Conservation (phyloP, 2,329 filamentous ascomycete genomes). For the Sporothrix pallida region DNA sequence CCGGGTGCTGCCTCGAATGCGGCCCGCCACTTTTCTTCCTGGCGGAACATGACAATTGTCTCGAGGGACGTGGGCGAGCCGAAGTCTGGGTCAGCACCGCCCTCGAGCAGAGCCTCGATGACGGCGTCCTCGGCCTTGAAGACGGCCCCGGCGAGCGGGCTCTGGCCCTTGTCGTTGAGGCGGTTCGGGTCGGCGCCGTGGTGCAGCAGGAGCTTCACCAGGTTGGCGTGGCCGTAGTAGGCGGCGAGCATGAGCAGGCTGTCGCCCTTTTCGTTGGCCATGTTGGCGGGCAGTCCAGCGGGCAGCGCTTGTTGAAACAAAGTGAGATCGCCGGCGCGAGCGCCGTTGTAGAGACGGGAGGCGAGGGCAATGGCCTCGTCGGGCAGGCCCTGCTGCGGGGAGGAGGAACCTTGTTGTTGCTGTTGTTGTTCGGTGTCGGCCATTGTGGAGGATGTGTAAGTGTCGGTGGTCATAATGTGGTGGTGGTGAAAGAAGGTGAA, state of each 20-base stretch:
- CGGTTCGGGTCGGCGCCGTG: conserved; percentile 70
- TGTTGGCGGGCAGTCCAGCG: conserved; percentile 69
- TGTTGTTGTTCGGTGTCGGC: conserved; percentile 13
- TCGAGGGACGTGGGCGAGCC: conserved; percentile 57
- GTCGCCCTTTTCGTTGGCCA: conserved; percentile 76
- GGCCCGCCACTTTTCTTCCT: conserved; percentile 56
- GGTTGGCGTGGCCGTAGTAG: conserved; percentile 68
- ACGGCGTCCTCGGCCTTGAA: conserved; percentile 73
- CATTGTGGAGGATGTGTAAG: not conserved
- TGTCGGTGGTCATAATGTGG: not conserved
- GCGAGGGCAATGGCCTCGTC: conserved; percentile 61
- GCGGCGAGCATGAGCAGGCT: conserved; percentile 76
- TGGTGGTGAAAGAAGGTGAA: not conserved
- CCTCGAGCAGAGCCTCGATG: conserved; percentile 60
- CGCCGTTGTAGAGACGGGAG: conserved; percentile 69
- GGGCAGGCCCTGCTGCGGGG: not conserved
- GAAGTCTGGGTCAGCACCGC: conserved; percentile 60
- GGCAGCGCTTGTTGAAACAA: conserved; percentile 67
- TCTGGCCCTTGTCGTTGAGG: conserved; percentile 71
- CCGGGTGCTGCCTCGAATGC: conserved; percentile 58
- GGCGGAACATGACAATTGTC: conserved; percentile 59
- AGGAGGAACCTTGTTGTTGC: not conserved
- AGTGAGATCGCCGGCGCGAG: conserved; percentile 62
- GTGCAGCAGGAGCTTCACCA: conserved; percentile 65
- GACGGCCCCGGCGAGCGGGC: conserved; percentile 71